Percentiles rank a stretch among this genome's conserved stretches.
Evolutionary conservation across 495 filamentous ascomycete species (phyloP).

Genomic region (Emericellopsis terricola): DNA sequence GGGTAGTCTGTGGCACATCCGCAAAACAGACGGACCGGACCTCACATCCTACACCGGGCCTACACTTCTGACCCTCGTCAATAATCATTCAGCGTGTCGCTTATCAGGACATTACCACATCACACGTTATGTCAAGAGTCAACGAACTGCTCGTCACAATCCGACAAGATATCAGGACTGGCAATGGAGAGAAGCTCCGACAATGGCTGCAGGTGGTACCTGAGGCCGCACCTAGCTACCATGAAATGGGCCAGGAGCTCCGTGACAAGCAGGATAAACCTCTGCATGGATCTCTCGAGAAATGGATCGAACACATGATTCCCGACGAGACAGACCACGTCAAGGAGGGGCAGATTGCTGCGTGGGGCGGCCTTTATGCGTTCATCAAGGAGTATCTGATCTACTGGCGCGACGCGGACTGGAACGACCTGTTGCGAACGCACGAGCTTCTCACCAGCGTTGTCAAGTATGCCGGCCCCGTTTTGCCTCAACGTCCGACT

Average conservation of each 20-base stretch:
- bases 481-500: not conserved
- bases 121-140: conserved; percentile 15
- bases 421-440: conserved; percentile 53
- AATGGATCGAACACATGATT: conserved; percentile 38
- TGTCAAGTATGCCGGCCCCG: conserved; percentile 43
- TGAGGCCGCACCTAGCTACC: conserved; percentile 39
- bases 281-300: no score
- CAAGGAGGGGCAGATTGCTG: conserved; percentile 30
- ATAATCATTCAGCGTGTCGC: no score
- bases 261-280: conserved; percentile 27
- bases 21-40: no score
- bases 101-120: not conserved
- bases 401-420: conserved; percentile 64
- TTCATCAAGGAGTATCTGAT: conserved; percentile 65
- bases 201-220: conserved; percentile 27
- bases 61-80: no score
- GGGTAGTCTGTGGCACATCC: no score
- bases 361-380: conserved; percentile 56
- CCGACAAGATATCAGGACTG: conserved; percentile 16
- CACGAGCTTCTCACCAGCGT: conserved; percentile 56
- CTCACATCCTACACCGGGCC: no score
- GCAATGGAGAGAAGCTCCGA: conserved; percentile 21
- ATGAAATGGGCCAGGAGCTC: conserved; percentile 46
- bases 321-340: conserved; percentile 29
- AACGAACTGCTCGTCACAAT: conserved; percentile 21